Evolutionary conservation across 2,329 filamentous ascomycete species (phyloP).

Genomic region (Verticillium nubilum): DNA sequence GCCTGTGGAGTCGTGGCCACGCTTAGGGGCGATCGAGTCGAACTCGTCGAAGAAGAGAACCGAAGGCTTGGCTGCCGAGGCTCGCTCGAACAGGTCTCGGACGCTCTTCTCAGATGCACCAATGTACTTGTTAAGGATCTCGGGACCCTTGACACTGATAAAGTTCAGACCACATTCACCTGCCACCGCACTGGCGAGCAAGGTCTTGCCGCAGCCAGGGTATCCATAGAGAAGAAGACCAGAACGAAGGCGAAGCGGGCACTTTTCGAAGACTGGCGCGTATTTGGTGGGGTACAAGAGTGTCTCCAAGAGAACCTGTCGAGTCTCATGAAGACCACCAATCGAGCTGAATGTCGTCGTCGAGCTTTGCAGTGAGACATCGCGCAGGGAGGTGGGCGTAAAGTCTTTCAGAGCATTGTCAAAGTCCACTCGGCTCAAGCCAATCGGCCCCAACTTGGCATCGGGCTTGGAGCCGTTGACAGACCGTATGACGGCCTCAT

Average conservation of each 20-base stretch:
- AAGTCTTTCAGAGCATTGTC: slow-evolving; percentile 82
- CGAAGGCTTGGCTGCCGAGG: slow-evolving; percentile 84
- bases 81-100: slow-evolving; percentile 89
- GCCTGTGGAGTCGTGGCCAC: slow-evolving; percentile 93
- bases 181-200: slow-evolving; percentile 93
- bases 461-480: slow-evolving; percentile 51
- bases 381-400: slow-evolving; percentile 88
- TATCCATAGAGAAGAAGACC: slow-evolving; percentile 91
- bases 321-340: slow-evolving; percentile 79
- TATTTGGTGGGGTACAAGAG: slow-evolving; percentile 97
- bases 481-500: slow-evolving; percentile 85
- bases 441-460: slow-evolving; percentile 43
- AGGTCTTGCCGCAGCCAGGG: slow-evolving; percentile 92
- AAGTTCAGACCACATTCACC: slow-evolving; percentile 98
- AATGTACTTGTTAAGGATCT: slow-evolving; percentile 99
- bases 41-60: slow-evolving; percentile 99
- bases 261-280: slow-evolving; percentile 94
- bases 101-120: slow-evolving; percentile 96
- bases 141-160: slow-evolving; percentile 95
- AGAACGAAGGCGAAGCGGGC: slow-evolving; percentile 87
- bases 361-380: slow-evolving; percentile 88
- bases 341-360: slow-evolving; percentile 91
- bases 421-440: slow-evolving; percentile 71
- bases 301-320: slow-evolving; percentile 89
- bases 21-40: slow-evolving; percentile 93